phyloP scores from a whole-genome alignment of 345 rosid genomes.

The Bruguiera parviflora region DNA sequence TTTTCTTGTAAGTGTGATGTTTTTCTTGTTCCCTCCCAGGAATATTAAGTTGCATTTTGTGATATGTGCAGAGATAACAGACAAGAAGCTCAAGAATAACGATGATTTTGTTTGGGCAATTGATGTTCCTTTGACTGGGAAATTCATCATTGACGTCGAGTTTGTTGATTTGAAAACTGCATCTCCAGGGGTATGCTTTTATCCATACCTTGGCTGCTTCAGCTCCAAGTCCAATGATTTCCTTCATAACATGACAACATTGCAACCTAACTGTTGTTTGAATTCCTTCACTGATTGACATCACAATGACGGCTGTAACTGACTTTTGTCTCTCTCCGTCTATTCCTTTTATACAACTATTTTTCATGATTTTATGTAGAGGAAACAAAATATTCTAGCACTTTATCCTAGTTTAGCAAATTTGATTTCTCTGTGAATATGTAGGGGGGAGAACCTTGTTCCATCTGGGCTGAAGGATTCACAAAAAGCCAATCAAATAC shows the following conservation, averaged over 20 bases:
- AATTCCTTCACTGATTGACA: neutral
- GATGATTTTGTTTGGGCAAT: conserved; percentile 82
- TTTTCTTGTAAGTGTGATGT: neutral
- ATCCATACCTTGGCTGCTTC: conserved; percentile 4
- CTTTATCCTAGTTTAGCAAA: neutral
- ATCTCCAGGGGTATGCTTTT: conserved; percentile 56
- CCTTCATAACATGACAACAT: neutral
- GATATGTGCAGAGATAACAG: conserved; percentile 54
- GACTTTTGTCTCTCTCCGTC: neutral
- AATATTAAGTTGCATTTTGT: neutral
- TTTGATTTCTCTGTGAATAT: neutral
- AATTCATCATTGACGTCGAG: conserved; percentile 84
- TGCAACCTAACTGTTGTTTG: neutral
- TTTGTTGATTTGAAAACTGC: conserved; percentile 76
- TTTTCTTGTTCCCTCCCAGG: conserved; percentile 1
- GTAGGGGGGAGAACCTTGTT: conserved; percentile 69
- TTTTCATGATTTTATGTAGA: too few species aligned
- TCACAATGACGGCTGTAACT: neutral
- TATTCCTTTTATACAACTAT: neutral
- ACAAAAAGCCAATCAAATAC: conserved; percentile 42
- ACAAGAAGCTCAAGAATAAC: conserved; percentile 66
- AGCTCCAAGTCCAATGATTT: neutral
- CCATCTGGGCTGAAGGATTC: conserved; percentile 76
- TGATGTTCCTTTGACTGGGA: conserved; percentile 78
- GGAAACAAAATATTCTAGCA: too few species aligned